Conservation (phyloP, 164 flowering plant species). For the Sedum album region DNA sequence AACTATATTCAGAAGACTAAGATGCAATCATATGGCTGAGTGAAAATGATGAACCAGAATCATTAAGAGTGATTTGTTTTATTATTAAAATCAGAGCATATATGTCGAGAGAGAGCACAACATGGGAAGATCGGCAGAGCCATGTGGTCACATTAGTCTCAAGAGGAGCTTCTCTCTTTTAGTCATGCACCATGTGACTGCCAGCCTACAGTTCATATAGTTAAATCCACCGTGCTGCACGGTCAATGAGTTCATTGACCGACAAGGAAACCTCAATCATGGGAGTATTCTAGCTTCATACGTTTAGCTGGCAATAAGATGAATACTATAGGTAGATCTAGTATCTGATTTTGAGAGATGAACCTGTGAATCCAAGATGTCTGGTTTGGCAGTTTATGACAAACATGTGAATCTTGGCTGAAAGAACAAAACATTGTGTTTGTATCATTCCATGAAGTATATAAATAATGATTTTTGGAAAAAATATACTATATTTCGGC, state of each 20-base stretch:
- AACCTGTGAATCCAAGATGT: not conserved
- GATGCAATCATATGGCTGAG: not conserved
- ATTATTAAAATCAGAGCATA: not conserved
- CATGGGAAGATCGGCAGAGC: conserved; percentile 1
- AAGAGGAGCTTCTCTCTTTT: conserved; percentile 1
- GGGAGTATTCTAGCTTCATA: not conserved
- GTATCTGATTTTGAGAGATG: not conserved
- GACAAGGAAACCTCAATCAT: not conserved
- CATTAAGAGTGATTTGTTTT: not conserved
- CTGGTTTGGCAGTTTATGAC: not conserved
- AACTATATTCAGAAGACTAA: not conserved
- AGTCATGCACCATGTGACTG: not conserved
- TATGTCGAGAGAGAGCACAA: not conserved
- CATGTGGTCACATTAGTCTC: conserved; percentile 7
- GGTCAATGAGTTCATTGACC: not conserved
- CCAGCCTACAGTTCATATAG: not conserved
- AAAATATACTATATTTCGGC: no score
- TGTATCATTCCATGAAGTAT: not conserved
- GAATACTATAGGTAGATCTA: not conserved
- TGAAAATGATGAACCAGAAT: not conserved
- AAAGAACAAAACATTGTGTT: not conserved
- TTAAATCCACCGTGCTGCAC: not conserved
- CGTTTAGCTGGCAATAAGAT: not conserved
- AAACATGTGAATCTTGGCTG: not conserved
- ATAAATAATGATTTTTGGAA: no score